These are phyloP conservation scores for Margaritispora aquatica DNA, from an alignment of 495 filamentous ascomycete genomes.

Conservation along the genomic window DNA sequence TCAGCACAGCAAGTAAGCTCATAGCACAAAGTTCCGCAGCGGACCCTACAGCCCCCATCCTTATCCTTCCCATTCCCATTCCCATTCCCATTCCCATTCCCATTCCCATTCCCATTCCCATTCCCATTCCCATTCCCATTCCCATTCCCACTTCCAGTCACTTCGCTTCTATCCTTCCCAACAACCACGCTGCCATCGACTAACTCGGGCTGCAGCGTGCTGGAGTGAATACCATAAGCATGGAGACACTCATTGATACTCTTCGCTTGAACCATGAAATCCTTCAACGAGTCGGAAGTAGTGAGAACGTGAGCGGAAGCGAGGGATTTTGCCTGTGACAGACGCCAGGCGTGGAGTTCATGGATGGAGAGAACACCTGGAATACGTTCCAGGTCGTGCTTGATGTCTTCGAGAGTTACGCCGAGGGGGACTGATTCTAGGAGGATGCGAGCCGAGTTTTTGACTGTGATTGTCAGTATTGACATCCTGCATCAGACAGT, in stretches of 20 bases:
- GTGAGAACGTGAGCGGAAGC: slow-evolving; percentile 84
- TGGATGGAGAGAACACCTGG: slow-evolving; percentile 78
- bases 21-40: slow-evolving; percentile 5
- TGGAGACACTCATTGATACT: slow-evolving; percentile 78
- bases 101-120: neutral
- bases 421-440: slow-evolving; percentile 79
- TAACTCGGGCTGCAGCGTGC: slow-evolving; percentile 83
- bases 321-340: slow-evolving; percentile 83
- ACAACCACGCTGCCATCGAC: too few species aligned
- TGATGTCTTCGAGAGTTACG: slow-evolving; percentile 77
- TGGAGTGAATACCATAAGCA: slow-evolving; percentile 87
- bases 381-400: slow-evolving; percentile 70
- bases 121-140: too few species aligned
- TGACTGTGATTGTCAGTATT: slow-evolving; percentile 47
- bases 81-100: neutral
- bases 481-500: slow-evolving; percentile 22
- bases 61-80: neutral
- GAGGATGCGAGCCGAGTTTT: slow-evolving; percentile 80
- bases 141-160: too few species aligned
- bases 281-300: slow-evolving; percentile 44
- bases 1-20: slow-evolving; percentile 10
- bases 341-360: slow-evolving; percentile 90
- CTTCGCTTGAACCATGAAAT: slow-evolving; percentile 75
- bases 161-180: too few species aligned
- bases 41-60: slow-evolving; percentile 2